Percentiles rank a stretch among this genome's conserved stretches.
These are phyloP conservation scores for Hamamelis virginiana DNA, from an alignment of 164 flowering plant species.

Conservation along the genomic window DNA sequence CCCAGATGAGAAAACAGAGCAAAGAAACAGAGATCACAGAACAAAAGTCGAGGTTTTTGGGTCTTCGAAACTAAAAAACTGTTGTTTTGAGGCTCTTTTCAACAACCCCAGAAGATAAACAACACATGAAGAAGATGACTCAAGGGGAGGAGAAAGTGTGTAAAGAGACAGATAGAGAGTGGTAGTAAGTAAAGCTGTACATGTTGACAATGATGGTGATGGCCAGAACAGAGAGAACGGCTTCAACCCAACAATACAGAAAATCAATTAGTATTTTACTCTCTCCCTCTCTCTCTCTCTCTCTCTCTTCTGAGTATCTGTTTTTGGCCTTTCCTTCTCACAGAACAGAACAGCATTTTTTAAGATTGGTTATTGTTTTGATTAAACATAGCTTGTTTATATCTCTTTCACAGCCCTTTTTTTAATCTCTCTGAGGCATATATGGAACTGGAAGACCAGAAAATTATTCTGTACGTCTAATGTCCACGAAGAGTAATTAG, in stretches of 20 bases:
- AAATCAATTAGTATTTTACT: constrained; percentile 9
- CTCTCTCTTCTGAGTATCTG: constrained; percentile 13
- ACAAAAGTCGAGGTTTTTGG: constrained; percentile 1
- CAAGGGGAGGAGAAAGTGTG: constrained; percentile 1
- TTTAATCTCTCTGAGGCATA: constrained; percentile 1
- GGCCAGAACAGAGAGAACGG: constrained; percentile 21
- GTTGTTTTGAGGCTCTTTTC: not conserved
- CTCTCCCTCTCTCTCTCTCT: not conserved
- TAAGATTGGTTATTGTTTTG: not conserved
- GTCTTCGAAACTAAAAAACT: not conserved
- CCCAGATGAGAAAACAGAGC: constrained; percentile 13
- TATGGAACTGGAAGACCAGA: not conserved
- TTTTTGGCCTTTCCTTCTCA: constrained; percentile 22
- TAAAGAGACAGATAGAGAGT: constrained; percentile 3
- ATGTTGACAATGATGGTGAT: constrained; percentile 36
- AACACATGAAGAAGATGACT: not conserved
- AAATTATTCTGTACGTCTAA: not conserved
- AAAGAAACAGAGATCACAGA: constrained; percentile 16
- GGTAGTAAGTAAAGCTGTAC: constrained; percentile 21
- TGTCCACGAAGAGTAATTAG: not conserved
- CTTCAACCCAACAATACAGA: constrained; percentile 28
- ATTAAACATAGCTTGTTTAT: not conserved
- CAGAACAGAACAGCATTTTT: constrained; percentile 1
- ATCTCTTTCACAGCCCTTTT: not conserved
- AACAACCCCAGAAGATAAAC: constrained; percentile 21